These are phyloP conservation scores for Mucor racemosus DNA, from an alignment of 371 early-diverging fungal species.

Conservation along the genomic window DNA sequence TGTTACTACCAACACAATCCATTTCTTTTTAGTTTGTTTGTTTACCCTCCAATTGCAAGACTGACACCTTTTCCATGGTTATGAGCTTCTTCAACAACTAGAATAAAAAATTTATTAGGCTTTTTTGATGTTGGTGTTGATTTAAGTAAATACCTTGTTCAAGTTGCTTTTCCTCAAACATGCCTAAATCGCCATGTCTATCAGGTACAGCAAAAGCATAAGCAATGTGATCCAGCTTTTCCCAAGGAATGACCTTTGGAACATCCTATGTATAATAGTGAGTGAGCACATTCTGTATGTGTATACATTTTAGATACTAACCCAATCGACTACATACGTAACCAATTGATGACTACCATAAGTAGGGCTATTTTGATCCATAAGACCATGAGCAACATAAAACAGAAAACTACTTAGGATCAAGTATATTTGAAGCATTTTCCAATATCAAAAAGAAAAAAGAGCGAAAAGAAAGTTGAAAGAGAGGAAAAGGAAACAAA, in stretches of 20 bases:
- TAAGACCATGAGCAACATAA: background rate
- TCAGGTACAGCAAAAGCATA: slow-evolving; percentile 49
- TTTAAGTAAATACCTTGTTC: slow-evolving; percentile 3
- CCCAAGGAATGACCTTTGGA: slow-evolving; percentile 42
- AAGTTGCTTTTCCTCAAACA: slow-evolving; percentile 31
- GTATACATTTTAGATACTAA: background rate
- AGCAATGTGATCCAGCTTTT: slow-evolving; percentile 45
- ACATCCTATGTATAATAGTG: slow-evolving; percentile 18
- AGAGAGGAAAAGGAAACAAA: background rate
- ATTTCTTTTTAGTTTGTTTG: background rate
- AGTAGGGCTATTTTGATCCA: slow-evolving; percentile 9
- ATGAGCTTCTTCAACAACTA: slow-evolving; percentile 36
- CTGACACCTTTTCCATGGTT: slow-evolving; percentile 28
- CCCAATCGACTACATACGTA: slow-evolving; percentile 54
- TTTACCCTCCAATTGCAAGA: slow-evolving; percentile 38
- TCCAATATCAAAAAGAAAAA: background rate
- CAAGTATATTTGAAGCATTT: background rate
- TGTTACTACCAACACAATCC: too few relatives aligned
- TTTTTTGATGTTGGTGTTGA: background rate
- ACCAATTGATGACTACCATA: slow-evolving; percentile 27
- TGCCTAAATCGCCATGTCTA: slow-evolving; percentile 27
- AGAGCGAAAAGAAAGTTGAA: background rate
- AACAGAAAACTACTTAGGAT: background rate
- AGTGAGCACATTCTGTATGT: background rate
- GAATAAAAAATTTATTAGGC: background rate